Conservation (phyloP, 352 stramenopile species). For the Pythium rhizo-oryzae region DNA sequence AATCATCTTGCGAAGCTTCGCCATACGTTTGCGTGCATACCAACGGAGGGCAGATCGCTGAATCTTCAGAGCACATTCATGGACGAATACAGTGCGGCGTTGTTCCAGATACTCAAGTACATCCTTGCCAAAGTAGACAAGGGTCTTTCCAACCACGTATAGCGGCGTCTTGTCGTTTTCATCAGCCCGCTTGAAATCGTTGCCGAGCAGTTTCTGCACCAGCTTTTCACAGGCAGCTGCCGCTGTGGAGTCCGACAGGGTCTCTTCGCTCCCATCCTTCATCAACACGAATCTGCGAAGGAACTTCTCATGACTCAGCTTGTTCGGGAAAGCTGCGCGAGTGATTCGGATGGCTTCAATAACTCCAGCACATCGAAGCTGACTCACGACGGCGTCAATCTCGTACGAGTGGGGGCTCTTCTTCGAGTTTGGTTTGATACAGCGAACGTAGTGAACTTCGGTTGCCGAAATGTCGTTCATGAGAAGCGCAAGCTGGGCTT, state of each 20-base stretch:
- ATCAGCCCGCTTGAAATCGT: constrained; percentile 45
- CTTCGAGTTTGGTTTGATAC: constrained; percentile 90
- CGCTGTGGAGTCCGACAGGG: constrained; percentile 47
- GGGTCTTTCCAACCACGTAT: constrained; percentile 85
- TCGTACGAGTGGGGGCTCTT: constrained; percentile 87
- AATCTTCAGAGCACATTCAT: constrained; percentile 66
- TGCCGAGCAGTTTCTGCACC: constrained; percentile 45
- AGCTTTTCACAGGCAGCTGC: constrained; percentile 69
- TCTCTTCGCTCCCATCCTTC: constrained; percentile 36
- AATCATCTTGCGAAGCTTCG: constrained; percentile 54
- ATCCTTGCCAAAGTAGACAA: constrained; percentile 94
- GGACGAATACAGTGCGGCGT: constrained; percentile 66
- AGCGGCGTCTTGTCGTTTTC: constrained; percentile 45
- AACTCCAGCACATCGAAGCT: constrained; percentile 89
- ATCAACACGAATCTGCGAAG: constrained; percentile 82
- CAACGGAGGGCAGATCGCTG: constrained; percentile 58
- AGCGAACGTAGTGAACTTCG: constrained; percentile 89
- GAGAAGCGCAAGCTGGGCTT: constrained; percentile 80
- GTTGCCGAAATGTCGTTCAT: constrained; percentile 89
- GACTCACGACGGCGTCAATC: constrained; percentile 80
- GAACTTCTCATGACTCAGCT: constrained; percentile 93
- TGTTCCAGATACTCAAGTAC: constrained; percentile 92
- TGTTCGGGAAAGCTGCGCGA: constrained; percentile 90
- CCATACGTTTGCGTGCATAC: constrained; percentile 54
- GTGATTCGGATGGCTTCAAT: constrained; percentile 92